phyloP scores from a whole-genome alignment of 768 basidiomycete genomes.

The Xerocomus spinulosus region DNA sequence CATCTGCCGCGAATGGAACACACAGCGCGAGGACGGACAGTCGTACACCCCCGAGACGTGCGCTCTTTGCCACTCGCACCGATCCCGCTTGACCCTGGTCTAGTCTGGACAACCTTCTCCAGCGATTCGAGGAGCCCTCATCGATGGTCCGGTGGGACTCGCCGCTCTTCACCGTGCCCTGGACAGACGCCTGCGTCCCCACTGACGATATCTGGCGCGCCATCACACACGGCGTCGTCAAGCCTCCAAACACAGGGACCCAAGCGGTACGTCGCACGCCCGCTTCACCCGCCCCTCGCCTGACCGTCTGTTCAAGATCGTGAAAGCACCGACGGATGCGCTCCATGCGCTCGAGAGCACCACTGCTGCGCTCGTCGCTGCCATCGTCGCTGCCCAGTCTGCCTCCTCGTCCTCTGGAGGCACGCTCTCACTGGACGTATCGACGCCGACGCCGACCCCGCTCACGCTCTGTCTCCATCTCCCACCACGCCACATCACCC shows the following conservation, averaged over 20 bases:
- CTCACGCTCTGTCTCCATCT: slow-evolving; percentile 51
- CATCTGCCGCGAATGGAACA: slow-evolving; percentile 75
- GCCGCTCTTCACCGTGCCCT: slow-evolving; percentile 81
- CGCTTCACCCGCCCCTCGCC: too few relatives aligned
- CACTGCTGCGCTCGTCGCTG: slow-evolving; percentile 62
- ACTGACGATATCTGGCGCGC: slow-evolving; percentile 75
- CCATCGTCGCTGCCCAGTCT: slow-evolving; percentile 62
- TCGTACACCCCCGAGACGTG: slow-evolving; percentile 73
- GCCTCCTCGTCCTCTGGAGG: slow-evolving; percentile 48
- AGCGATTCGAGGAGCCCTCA: slow-evolving; percentile 92
- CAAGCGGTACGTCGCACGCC: slow-evolving; percentile 48
- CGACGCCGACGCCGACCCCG: slow-evolving; percentile 39
- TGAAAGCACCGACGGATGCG: slow-evolving; percentile 84
- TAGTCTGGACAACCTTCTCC: slow-evolving; percentile 46
- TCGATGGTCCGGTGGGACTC: slow-evolving; percentile 99
- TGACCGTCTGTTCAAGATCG: slow-evolving; percentile 44
- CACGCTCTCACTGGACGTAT: slow-evolving; percentile 22
- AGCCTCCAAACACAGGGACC: slow-evolving; percentile 85
- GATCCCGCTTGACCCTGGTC: not conserved
- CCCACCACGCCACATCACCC: slow-evolving; percentile 66
- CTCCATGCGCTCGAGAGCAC: slow-evolving; percentile 82
- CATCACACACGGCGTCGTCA: slow-evolving; percentile 71
- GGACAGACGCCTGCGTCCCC: slow-evolving; percentile 65
- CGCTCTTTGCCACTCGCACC: not conserved
- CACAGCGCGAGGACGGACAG: slow-evolving; percentile 39